Percentiles rank a stretch among this genome's conserved stretches.
Conservation (phyloP, 2,329 filamentous ascomycete species). For the Ilyonectria sp. region DNA sequence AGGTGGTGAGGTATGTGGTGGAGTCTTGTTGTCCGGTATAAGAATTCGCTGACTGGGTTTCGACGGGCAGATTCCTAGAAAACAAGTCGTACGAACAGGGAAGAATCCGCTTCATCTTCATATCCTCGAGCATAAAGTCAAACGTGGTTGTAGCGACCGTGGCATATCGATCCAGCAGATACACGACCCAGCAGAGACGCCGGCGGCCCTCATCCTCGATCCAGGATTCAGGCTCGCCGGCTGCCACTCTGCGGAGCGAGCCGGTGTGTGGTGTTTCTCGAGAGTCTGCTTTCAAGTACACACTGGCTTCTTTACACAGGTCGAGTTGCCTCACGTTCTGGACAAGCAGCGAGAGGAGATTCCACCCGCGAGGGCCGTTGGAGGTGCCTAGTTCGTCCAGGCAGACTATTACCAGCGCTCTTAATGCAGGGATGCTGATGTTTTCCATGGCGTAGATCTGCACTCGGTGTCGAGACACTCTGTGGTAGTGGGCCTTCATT, state of each 20-base stretch:
- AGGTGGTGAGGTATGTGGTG: conserved; percentile 52
- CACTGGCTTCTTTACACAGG: conserved; percentile 57
- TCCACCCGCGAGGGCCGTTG: conserved; percentile 60
- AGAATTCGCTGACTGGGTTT: conserved; percentile 53
- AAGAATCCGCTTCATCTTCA: conserved; percentile 57
- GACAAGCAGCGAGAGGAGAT: conserved; percentile 56
- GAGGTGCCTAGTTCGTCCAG: conserved; percentile 60
- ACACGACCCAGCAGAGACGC: conserved; percentile 62
- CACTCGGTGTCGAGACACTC: conserved; percentile 56
- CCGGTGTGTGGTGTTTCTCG: conserved; percentile 53
- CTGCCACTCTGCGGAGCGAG: conserved; percentile 53
- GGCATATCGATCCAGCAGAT: conserved; percentile 61
- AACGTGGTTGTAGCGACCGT: conserved; percentile 59
- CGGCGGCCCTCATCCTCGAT: conserved; percentile 62
- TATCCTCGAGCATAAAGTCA: conserved; percentile 60
- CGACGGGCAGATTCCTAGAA: conserved; percentile 60
- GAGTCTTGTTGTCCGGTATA: conserved; percentile 45
- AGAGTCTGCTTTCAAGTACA: conserved; percentile 53
- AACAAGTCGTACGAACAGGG: conserved; percentile 63
- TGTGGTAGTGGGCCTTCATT: conserved; percentile 57
- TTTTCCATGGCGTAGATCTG: conserved; percentile 61
- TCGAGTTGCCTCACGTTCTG: conserved; percentile 58
- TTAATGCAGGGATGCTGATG: conserved; percentile 56
- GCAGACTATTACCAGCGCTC: conserved; percentile 59
- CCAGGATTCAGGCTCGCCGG: conserved; percentile 58